Percentiles rank a stretch among this genome's conserved stretches.
Conservation (phyloP, 306 rosid genomes). For the Cercis canadensis region DNA sequence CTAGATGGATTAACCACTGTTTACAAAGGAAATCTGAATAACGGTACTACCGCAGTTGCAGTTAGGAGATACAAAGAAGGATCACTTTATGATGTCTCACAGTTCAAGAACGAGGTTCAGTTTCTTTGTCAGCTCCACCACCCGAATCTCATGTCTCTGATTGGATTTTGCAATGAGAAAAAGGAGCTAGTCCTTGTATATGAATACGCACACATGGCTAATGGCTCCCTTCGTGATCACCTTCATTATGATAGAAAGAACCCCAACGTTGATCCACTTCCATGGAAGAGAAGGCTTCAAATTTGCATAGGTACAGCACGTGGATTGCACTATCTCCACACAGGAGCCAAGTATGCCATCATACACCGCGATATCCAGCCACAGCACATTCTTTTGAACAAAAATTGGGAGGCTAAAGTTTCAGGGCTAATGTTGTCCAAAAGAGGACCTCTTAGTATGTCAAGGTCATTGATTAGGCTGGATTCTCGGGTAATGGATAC, state of each 20-base stretch:
- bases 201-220: not conserved
- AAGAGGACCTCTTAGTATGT: not conserved
- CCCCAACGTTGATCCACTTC: not conserved
- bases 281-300: constrained; percentile 16
- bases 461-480: not conserved
- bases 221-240: not conserved
- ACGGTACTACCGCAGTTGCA: too few species aligned
- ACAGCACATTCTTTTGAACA: not conserved
- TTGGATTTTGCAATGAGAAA: not conserved
- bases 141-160: not conserved
- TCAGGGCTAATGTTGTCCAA: not conserved
- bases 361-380: not conserved
- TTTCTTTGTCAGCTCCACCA: not conserved
- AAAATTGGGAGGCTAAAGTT: not conserved
- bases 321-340: constrained; percentile 5
- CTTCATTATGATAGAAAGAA: not conserved
- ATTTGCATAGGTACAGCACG: not conserved
- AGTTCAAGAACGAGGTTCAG: not conserved
- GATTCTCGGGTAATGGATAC: rapidly evolving
- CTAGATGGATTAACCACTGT: too few species aligned
- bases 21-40: too few species aligned
- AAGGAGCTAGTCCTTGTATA: not conserved
- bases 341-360: not conserved
- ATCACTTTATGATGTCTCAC: too few species aligned
- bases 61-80: too few species aligned